Base-by-base conservation (phyloP, 805 yeast species). In the Candida broadrunensis region DNA sequence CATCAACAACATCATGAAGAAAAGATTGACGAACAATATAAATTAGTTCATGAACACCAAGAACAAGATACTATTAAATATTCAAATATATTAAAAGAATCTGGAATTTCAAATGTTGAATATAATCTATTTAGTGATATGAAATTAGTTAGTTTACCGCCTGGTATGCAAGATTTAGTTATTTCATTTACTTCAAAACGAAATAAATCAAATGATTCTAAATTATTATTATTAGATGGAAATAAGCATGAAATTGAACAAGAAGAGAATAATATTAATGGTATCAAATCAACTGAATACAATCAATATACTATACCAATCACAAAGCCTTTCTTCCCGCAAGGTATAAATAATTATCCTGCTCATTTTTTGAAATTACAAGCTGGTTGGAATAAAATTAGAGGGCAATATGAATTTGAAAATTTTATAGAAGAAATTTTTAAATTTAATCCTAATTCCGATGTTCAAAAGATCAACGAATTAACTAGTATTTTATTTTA, bases 91-190 rank as follows among this genome's bases (percentile, higher is more conserved):
- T 15, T 29, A 6, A 5, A 11, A 29, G 18, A 29, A 14, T 29
- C 32, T 5, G 18, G 18, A 29, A 14, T 29, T 29, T 50, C 67
- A 2, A 51, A 52, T 11, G 47, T 47, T 4, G 75, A 70, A 43
- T 37, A 55, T 17, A 61, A 54, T 21, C 46, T 70, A 25, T 68
- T 69, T 44, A 55, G 65, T 24, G 70, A 70, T 47, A 34, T 51
- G 35, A 55, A 57, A 38, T 57, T 70, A 37, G 51, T 61, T 17
- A 60, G 49, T 36, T 44, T 64, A 17, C 73, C 75, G 4, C 68
- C 73, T 9, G 75, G 75, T 8, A 60, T 70, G 18, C 75, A 70
- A 47, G 67, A 65, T 43, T 59, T 69, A 36, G 61, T 66, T 3
- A 48, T 68, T n/a, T 62, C 71, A 0, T 68, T 60, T 41, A 57